Conservation (phyloP, 73 alveolate genomes). For the Symbiodinium pilosum region DNA sequence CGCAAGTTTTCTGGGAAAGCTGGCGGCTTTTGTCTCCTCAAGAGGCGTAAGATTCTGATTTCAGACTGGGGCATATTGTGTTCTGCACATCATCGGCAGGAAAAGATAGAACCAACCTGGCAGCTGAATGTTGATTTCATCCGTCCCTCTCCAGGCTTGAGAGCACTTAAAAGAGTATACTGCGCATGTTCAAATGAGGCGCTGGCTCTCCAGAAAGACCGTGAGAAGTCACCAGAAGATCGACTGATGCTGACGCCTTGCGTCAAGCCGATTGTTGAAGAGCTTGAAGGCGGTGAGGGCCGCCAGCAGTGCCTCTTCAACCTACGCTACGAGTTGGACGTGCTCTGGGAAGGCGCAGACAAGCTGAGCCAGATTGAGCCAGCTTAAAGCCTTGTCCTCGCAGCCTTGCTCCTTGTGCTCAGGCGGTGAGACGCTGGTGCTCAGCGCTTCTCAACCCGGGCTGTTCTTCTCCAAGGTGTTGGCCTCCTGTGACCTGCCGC, state of each 20-base stretch:
- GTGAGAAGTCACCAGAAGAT: neutral
- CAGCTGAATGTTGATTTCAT: no score
- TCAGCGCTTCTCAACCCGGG: neutral
- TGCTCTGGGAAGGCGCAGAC: constrained; percentile 54
- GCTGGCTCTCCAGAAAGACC: neutral
- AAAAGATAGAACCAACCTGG: no score
- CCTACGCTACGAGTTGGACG: constrained; percentile 75
- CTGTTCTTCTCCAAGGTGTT: neutral
- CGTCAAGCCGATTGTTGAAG: constrained; percentile 72
- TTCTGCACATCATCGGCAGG: no score
- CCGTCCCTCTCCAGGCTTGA: no score
- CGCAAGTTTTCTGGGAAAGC: no score
- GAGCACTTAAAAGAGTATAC: no score
- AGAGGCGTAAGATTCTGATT: no score
- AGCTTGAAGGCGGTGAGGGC: constrained; percentile 35
- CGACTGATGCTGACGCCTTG: constrained; percentile 15
- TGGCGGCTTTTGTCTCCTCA: no score
- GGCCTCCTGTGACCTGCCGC: constrained; percentile 60
- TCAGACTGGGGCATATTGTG: no score
- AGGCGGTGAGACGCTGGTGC: constrained; percentile 1
- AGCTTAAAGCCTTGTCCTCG: no score
- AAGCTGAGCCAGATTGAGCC: neutral
- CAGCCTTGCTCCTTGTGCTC: no score
- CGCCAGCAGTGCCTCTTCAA: constrained; percentile 37
- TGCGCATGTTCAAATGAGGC: constrained; percentile 2